phyloP scores from a whole-genome alignment of 768 basidiomycete genomes.

The Hygrophoropsis aurantiaca region DNA sequence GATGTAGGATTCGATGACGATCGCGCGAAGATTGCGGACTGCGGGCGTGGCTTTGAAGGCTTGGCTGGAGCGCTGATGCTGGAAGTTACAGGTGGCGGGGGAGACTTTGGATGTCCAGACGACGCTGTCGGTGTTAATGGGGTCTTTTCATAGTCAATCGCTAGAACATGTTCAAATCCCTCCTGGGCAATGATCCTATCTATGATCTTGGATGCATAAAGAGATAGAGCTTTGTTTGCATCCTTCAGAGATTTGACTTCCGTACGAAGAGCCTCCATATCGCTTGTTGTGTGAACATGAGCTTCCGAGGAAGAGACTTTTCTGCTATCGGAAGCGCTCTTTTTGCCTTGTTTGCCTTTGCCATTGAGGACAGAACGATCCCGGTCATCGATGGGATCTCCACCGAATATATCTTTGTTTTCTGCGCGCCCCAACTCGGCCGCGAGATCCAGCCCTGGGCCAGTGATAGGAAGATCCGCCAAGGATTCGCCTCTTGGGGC shows the following conservation, averaged over 20 bases:
- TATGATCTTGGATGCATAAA: constrained; percentile 97
- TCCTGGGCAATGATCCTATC: constrained; percentile 96
- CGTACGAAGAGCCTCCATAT: constrained; percentile 71
- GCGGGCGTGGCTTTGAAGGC: constrained; percentile 53
- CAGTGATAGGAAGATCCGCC: constrained; percentile 83
- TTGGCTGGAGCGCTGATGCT: constrained; percentile 9
- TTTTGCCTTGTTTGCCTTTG: constrained; percentile 47
- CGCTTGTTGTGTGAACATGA: constrained; percentile 49
- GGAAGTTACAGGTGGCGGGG: constrained; percentile 26
- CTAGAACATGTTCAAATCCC: constrained; percentile 94
- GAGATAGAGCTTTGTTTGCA: constrained; percentile 91
- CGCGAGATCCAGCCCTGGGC: constrained; percentile 86
- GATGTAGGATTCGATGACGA: constrained; percentile 37
- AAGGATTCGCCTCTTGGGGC: constrained; percentile 72
- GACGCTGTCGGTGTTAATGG: constrained; percentile 46
- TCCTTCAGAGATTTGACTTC: constrained; percentile 94
- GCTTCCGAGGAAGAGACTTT: constrained; percentile 37
- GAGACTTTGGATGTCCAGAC: constrained; percentile 31
- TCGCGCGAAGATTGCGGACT: constrained; percentile 54
- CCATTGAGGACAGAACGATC: constrained; percentile 44
- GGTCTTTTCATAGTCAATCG: constrained; percentile 82
- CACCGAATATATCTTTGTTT: constrained; percentile 77
- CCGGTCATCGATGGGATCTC: constrained; percentile 49
- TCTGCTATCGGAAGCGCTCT: constrained; percentile 27
- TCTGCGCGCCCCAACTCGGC: constrained; percentile 91